These are phyloP conservation scores for Auriscalpium orientale DNA, from an alignment of 768 basidiomycete genomes.

Conservation along the genomic window DNA sequence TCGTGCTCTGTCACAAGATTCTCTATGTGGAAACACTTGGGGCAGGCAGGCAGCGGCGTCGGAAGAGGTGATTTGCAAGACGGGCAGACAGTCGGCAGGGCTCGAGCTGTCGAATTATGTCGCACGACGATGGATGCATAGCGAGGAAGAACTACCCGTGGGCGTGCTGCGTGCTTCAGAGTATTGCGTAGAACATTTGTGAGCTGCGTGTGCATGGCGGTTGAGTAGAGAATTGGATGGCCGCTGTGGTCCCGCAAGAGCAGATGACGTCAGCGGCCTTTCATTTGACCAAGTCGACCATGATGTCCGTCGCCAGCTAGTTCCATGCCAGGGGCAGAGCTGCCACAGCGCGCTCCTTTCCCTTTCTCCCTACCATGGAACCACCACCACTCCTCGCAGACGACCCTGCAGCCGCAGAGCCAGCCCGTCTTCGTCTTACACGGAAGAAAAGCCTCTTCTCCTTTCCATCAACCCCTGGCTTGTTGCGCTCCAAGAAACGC, in stretches of 20 bases:
- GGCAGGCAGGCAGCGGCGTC: constrained; percentile 67
- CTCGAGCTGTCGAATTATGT: not conserved
- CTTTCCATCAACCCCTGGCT: constrained; percentile 6
- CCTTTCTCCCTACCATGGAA: constrained; percentile 23
- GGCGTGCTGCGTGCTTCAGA: not conserved
- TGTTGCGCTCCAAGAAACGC: not conserved
- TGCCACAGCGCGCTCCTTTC: not conserved
- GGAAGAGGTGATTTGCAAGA: constrained; percentile 54
- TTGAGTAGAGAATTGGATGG: not conserved
- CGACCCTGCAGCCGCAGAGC: constrained; percentile 34
- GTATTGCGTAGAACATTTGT: not conserved
- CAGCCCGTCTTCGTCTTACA: constrained; percentile 40
- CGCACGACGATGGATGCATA: not conserved
- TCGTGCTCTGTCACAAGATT: constrained; percentile 45
- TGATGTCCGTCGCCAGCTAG: not conserved
- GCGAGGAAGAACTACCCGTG: not conserved
- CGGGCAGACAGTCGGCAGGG: constrained; percentile 36
- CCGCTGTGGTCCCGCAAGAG: no score
- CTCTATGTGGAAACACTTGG: constrained; percentile 61
- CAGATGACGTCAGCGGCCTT: no score
- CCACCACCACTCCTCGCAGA: constrained; percentile 33
- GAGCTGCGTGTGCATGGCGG: not conserved
- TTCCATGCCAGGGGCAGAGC: no score
- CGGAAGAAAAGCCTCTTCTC: constrained; percentile 19
- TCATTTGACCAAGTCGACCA: not conserved